These are phyloP conservation scores for Immersiporthe knoxdaviesiana DNA, from an alignment of 2,329 filamentous ascomycete genomes.

Conservation along the genomic window DNA sequence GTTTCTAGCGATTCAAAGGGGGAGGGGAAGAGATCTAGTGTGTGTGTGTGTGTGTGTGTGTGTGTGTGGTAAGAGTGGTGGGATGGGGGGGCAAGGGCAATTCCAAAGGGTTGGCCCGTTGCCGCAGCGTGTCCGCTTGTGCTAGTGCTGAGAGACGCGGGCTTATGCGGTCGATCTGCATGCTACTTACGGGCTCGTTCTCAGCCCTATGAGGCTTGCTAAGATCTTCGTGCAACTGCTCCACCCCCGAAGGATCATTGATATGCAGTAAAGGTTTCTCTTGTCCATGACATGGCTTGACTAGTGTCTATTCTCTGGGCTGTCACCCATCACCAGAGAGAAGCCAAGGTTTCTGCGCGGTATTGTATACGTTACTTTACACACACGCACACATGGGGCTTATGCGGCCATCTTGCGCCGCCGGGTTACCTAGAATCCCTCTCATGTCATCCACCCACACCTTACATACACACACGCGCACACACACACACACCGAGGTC, in stretches of 20 bases:
- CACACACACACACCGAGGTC: conserved; percentile 15
- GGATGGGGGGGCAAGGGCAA: neutral
- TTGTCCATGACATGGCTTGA: neutral
- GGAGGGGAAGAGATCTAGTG: neutral
- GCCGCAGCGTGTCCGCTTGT: conserved; percentile 17
- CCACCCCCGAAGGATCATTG: conserved; percentile 10
- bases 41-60: too few relatives aligned
- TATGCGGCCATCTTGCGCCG: neutral
- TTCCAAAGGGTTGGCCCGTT: neutral
- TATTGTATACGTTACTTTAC: neutral
- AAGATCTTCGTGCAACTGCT: neutral
- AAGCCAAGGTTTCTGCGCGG: neutral
- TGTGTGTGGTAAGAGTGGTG: neutral
- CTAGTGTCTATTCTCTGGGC: conserved; percentile 14
- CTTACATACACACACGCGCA: neutral
- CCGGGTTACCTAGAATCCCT: conserved; percentile 10
- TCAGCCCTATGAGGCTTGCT: conserved; percentile 29
- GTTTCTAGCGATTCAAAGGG: neutral
- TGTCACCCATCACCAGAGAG: neutral
- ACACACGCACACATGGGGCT: neutral
- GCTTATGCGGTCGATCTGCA: conserved; percentile 23
- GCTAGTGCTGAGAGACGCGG: conserved; percentile 24
- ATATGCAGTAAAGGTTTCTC: neutral
- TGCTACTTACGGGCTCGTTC: conserved; percentile 13
- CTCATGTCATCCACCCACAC: conserved; percentile 18